phyloP scores from a whole-genome alignment of 1,139 yeast species.

The Pichia sp. region DNA sequence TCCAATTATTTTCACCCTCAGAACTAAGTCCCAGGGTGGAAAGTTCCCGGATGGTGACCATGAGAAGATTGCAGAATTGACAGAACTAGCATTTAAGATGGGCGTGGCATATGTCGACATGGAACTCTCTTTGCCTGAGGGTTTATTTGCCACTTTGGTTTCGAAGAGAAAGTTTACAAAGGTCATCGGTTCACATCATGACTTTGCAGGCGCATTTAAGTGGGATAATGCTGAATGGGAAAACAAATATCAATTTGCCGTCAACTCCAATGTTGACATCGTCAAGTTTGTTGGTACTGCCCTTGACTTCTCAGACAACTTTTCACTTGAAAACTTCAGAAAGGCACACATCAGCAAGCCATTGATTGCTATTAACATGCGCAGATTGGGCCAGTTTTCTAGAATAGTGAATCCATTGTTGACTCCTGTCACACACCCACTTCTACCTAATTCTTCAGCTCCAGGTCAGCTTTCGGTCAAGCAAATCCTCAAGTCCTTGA shows the following conservation, averaged over 20 bases:
- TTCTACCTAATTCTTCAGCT: constrained; percentile 60
- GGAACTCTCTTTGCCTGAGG: constrained; percentile 41
- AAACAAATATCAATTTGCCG: constrained; percentile 60
- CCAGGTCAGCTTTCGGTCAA: constrained; percentile 66
- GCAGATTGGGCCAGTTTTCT: constrained; percentile 67
- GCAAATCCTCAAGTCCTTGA: constrained; percentile 53
- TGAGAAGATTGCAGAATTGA: constrained; percentile 43
- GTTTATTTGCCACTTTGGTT: constrained; percentile 35
- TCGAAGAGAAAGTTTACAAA: constrained; percentile 52
- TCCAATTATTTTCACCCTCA: constrained; percentile 77
- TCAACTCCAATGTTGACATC: constrained; percentile 59
- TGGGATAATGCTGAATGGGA: constrained; percentile 77
- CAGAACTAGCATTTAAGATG: constrained; percentile 58
- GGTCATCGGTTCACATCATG: constrained; percentile 79
- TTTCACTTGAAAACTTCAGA: constrained; percentile 64
- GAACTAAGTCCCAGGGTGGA: constrained; percentile 82
- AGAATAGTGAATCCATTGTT: constrained; percentile 66
- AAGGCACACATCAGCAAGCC: constrained; percentile 46
- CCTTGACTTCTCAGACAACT: constrained; percentile 54
- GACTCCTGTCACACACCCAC: constrained; percentile 77
- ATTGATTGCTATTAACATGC: constrained; percentile 79
- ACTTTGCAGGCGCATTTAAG: constrained; percentile 49
- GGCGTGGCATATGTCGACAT: constrained; percentile 46
- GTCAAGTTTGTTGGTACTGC: constrained; percentile 85
- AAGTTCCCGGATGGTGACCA: constrained; percentile 53